phyloP scores from a whole-genome alignment of 192 early-diverging fungal genomes.

The Lunasporangiospora selenospora region DNA sequence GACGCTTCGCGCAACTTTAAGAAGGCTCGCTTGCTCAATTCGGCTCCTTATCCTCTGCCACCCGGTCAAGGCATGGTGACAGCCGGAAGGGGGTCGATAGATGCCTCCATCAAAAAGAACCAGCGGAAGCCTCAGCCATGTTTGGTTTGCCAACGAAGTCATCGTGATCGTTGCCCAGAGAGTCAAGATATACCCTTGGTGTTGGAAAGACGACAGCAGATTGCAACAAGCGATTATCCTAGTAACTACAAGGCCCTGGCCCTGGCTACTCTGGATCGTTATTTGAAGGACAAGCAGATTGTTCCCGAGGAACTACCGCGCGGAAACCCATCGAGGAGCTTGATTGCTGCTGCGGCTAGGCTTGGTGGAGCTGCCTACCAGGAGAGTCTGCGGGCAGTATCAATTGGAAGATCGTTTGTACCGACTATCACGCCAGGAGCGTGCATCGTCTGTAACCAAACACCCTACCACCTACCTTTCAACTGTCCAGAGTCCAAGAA shows the following conservation, averaged over 20 bases:
- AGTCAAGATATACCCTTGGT: slow-evolving; percentile 48
- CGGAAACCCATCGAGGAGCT: slow-evolving; percentile 21
- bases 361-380: slow-evolving; percentile 38
- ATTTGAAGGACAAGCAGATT: slow-evolving; percentile 41
- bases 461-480: slow-evolving; percentile 39
- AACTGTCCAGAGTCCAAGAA: slow-evolving; percentile 36
- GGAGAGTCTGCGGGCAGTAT: slow-evolving; percentile 41
- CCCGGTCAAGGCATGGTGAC: not conserved
- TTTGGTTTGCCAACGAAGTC: slow-evolving; percentile 33
- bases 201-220: slow-evolving; percentile 41
- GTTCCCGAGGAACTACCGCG: slow-evolving; percentile 25
- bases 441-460: slow-evolving; percentile 44
- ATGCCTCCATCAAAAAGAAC: slow-evolving; percentile 16
- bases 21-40: slow-evolving; percentile 21
- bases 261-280: slow-evolving; percentile 25
- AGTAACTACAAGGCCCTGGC: slow-evolving; percentile 37
- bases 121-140: slow-evolving; percentile 28
- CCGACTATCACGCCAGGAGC: slow-evolving; percentile 42
- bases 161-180: slow-evolving; percentile 41
- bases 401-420: slow-evolving; percentile 43
- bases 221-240: slow-evolving; percentile 44
- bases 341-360: slow-evolving; percentile 35
- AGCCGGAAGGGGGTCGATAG: no score
- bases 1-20: slow-evolving; percentile 16
- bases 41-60: slow-evolving; percentile 27